phyloP scores from a whole-genome alignment of 441 rosid genomes.

The Raphanus hybrid region DNA sequence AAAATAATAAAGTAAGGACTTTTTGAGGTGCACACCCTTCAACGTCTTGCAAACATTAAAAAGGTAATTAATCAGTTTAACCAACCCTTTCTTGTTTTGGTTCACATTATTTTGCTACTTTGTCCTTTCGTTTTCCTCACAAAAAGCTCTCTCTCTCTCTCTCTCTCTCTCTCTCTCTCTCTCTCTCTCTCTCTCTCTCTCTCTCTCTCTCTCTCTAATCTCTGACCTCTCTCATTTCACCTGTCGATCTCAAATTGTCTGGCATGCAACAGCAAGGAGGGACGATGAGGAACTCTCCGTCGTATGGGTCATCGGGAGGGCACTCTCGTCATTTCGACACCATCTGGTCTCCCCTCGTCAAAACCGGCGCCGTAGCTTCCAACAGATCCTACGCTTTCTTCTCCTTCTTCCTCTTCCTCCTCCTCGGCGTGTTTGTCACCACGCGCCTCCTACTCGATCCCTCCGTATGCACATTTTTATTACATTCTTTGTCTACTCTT shows the following conservation, averaged over 20 bases:
- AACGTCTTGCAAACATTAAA: slow-evolving; percentile 15
- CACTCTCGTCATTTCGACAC: slow-evolving; percentile 44
- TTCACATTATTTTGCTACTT: slow-evolving; percentile 35
- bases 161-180: not conserved
- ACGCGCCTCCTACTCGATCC: slow-evolving; percentile 46
- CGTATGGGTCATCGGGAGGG: slow-evolving; percentile 26
- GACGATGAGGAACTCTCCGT: slow-evolving; percentile 39
- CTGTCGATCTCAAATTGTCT: slow-evolving; percentile 8
- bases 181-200: not conserved
- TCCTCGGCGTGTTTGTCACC: slow-evolving; percentile 41
- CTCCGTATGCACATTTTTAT: slow-evolving; percentile 28
- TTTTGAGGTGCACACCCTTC: slow-evolving; percentile 19
- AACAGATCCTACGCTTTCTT: slow-evolving; percentile 41
- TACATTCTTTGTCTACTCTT: not conserved
- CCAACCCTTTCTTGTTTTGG: slow-evolving; percentile 20
- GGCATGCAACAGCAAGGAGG: slow-evolving; percentile 38
- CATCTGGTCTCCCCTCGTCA: slow-evolving; percentile 40
- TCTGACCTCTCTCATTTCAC: slow-evolving; percentile 22
- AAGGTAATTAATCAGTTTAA: not conserved
- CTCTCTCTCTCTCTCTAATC: not conserved
- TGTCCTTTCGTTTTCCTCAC: slow-evolving; percentile 27
- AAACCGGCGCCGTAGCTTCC: slow-evolving; percentile 34
- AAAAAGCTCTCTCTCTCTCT: not conserved
- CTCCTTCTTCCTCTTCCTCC: slow-evolving; percentile 41
- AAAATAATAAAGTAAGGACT: not conserved